A percentile compares a stretch with the other conserved stretches of the same genome.
phyloP scores from a whole-genome alignment of 2,329 filamentous ascomycete genomes.

The Fusarium sp. region DNA sequence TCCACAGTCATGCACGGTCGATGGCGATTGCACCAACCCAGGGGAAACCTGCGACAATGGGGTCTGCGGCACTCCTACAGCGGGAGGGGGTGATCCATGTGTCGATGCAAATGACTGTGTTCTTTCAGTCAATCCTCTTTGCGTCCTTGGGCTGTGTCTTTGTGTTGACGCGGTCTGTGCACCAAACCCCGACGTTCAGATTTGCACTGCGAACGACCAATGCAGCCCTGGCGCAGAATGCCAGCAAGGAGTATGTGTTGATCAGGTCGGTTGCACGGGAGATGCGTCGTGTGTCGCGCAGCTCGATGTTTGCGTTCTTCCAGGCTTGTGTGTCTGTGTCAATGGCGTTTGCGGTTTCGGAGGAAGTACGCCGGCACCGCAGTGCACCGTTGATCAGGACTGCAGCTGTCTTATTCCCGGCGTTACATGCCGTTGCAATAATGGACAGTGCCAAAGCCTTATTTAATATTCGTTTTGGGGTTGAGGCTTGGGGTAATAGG shows the following conservation, averaged over 20 bases:
- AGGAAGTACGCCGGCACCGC: background rate
- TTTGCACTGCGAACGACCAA: background rate
- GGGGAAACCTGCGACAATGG: conserved; percentile 18
- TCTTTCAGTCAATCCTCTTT: conserved; percentile 8
- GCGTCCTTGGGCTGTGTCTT: conserved; percentile 23
- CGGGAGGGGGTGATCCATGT: background rate
- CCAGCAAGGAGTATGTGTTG: conserved; percentile 10
- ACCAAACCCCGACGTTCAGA: background rate
- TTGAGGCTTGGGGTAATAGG: background rate
- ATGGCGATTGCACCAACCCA: conserved; percentile 19
- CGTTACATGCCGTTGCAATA: background rate
- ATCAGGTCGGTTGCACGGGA: background rate
- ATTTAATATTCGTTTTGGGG: background rate
- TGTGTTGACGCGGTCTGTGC: conserved; percentile 25
- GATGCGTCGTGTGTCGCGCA: background rate
- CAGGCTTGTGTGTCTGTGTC: background rate
- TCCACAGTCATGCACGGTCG: background rate
- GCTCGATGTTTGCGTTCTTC: background rate
- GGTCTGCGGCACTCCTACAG: background rate
- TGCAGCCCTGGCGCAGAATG: conserved; percentile 4
- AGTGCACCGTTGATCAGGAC: background rate
- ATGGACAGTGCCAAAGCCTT: background rate
- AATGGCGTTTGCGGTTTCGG: background rate
- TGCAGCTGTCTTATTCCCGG: background rate
- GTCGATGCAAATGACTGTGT: conserved; percentile 12